Evolutionary conservation across 352 stramenopile genomes (phyloP).

Genomic region (Globisporangium carolinianum): DNA sequence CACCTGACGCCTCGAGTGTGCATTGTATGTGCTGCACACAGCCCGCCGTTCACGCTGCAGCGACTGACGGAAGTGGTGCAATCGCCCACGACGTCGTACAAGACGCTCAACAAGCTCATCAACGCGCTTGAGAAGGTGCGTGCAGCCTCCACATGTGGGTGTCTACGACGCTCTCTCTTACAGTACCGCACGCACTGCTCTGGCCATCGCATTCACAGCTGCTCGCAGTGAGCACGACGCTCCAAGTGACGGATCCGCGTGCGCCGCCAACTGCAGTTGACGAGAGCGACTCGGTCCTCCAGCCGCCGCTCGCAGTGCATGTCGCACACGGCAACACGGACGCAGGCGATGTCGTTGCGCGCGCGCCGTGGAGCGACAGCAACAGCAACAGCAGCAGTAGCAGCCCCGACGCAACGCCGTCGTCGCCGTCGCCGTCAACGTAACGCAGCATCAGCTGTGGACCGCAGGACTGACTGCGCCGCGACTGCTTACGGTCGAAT

Average conservation of each 20-base stretch:
- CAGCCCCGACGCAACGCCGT: conserved; percentile 1
- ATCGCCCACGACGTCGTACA: conserved; percentile 63
- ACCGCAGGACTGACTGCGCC: neutral
- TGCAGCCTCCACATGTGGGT: neutral
- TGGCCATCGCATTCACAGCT: conserved; percentile 18
- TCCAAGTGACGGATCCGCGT: conserved; percentile 54
- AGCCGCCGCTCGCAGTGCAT: conserved; percentile 16
- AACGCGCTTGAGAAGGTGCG: conserved; percentile 75
- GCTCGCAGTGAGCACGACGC: conserved; percentile 59
- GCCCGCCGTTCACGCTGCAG: conserved; percentile 78
- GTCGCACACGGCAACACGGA: conserved; percentile 16
- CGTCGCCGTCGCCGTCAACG: neutral
- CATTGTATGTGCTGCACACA: conserved; percentile 5
- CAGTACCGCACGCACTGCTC: no score
- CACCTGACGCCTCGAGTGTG: neutral
- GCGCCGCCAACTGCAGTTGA: neutral
- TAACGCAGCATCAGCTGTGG: neutral
- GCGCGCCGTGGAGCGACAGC: conserved; percentile 34
- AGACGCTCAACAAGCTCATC: conserved; percentile 69
- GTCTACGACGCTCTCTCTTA: neutral
- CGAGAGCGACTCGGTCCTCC: neutral
- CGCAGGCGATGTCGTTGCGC: conserved; percentile 28
- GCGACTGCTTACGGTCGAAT: neutral
- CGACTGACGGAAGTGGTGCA: conserved; percentile 73
- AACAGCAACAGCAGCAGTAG: conserved; percentile 15